phyloP scores from a whole-genome alignment of 2,329 filamentous ascomycete genomes.

The Pyricularia grisea region DNA sequence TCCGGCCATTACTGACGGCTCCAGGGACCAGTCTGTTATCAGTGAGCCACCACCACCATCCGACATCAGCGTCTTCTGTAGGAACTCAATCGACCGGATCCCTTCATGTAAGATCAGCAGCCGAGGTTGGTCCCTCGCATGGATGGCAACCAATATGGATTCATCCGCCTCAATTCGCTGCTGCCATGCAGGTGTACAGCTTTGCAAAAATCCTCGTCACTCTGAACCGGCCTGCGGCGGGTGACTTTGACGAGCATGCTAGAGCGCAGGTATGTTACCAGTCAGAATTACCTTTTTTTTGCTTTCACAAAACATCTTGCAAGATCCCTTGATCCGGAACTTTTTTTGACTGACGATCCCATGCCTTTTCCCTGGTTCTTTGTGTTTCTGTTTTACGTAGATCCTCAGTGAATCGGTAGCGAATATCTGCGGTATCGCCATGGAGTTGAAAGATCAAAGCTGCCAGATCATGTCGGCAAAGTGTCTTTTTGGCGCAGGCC shows the following conservation, averaged over 20 bases:
- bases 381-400: slow-evolving; percentile 10
- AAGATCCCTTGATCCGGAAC: background rate
- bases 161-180: slow-evolving; percentile 34
- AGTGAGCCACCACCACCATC: background rate
- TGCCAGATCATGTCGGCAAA: slow-evolving; percentile 33
- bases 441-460: slow-evolving; percentile 29
- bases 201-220: slow-evolving; percentile 43
- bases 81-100: background rate
- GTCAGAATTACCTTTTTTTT: background rate
- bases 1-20: slow-evolving; percentile 26
- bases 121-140: background rate
- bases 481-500: slow-evolving; percentile 31
- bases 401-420: slow-evolving; percentile 35
- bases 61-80: background rate
- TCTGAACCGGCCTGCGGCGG: slow-evolving; percentile 39
- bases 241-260: slow-evolving; percentile 37
- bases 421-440: slow-evolving; percentile 38
- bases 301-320: background rate
- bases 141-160: slow-evolving; percentile 40
- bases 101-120: background rate
- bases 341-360: background rate
- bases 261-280: slow-evolving; percentile 9
- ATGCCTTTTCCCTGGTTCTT: background rate
- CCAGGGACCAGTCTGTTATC: slow-evolving; percentile 3
- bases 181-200: slow-evolving; percentile 40